Conservation (phyloP, 129 eudicot genomes). For the Smallanthus sonchifolius region DNA sequence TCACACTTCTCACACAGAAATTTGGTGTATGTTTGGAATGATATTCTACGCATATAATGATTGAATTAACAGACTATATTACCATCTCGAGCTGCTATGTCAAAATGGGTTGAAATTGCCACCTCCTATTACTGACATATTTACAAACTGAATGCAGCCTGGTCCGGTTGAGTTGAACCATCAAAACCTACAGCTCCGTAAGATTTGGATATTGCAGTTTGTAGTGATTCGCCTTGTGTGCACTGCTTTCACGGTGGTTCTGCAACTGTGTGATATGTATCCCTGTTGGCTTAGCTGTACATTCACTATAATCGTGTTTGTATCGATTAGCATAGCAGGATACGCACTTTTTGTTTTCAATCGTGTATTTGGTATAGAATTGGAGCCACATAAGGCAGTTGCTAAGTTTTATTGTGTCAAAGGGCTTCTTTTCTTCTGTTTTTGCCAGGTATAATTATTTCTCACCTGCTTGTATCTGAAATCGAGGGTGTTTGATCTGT, state of each 20-base stretch:
- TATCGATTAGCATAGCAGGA: conserved; percentile 83
- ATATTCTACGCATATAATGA: neutral
- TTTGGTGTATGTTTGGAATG: neutral
- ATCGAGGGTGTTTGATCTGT: neutral
- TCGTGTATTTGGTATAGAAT: conserved; percentile 88
- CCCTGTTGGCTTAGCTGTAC: conserved; percentile 92
- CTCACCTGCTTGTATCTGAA: neutral
- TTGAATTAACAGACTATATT: neutral
- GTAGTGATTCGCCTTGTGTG: conserved; percentile 87
- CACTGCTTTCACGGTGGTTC: conserved; percentile 68
- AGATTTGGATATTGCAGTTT: conserved; percentile 93
- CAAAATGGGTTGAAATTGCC: neutral
- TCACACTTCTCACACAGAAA: neutral
- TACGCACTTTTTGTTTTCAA: conserved; percentile 81
- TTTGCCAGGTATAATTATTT: conserved; percentile 86
- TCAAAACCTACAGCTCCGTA: conserved; percentile 66
- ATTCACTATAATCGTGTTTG: conserved; percentile 76
- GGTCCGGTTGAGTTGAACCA: conserved; percentile 77
- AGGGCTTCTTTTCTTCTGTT: conserved; percentile 94
- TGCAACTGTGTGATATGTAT: conserved; percentile 69
- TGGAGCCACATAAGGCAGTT: conserved; percentile 90
- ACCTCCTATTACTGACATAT: conserved; percentile 16
- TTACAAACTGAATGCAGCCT: conserved; percentile 58
- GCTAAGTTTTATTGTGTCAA: conserved; percentile 90
- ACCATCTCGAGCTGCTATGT: neutral